Base-by-base conservation (phyloP, 495 filamentous ascomycete species). In the Trichocladium uniseriatum region DNA sequence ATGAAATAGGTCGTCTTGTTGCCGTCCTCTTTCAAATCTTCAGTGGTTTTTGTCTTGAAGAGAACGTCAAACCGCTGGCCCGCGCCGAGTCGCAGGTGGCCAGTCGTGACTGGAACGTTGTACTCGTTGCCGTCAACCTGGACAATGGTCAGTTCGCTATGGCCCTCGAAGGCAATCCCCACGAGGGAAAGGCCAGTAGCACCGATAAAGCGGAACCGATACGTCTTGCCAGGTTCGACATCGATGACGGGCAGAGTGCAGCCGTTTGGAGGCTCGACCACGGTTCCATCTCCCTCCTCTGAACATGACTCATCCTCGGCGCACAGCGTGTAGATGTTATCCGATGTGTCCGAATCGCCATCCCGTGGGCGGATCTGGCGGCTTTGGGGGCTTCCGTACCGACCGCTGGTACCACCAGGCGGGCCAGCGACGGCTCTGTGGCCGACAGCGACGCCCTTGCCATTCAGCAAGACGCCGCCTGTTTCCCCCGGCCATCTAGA, bases 51-150 rank as follows among this genome's bases (percentile, higher is more conserved):
- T 5, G 77, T 63, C 10, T 56, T 64, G 9, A 82, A 61, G 19
- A 82, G 60, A 11, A 76, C 60, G 51, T 73, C 72, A 55, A 74
- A 82, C 15, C 80, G 71, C 53, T 82, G 79, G 19, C 79, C 80
- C 6, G 64, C 53, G 7, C 56, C 73, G 15, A 83, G 58, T 52
- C 79, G 77, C n/a, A 81, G 57, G 54, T 68, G 72, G 38, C 66
- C 64, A 0, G 70, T 73, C 9, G 56, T 52, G 11, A 67, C 56
- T 0, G 74, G 74, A 40, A 70, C 60, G 16, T 79, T 80, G 62
- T 81, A 80, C 34, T 64, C 61, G n/a, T 53, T 57, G 16, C 77
- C 78, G 54, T 83, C 80, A 2, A 71, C 76, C 39, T 75, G 72
- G 42, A 83, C 72, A 39, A 83, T 68, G 1, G 62, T 69, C 5